Conservation (phyloP, 139 green algal species). For the Coccomyxa sp. region DNA sequence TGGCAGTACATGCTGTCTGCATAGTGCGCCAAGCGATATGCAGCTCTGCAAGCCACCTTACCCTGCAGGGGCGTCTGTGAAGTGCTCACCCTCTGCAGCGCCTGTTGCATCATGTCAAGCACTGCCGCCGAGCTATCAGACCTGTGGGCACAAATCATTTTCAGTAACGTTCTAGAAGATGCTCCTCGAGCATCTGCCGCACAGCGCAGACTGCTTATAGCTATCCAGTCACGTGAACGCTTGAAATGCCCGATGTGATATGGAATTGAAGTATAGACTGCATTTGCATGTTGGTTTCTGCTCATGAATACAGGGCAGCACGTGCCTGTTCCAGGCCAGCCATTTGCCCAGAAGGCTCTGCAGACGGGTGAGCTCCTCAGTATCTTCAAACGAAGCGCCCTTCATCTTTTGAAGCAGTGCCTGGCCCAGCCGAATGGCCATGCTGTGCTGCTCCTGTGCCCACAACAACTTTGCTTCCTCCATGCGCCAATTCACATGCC, state of each 20-base stretch:
- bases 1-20: conserved; percentile 64
- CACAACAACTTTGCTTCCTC: conserved; percentile 82
- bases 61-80: not conserved
- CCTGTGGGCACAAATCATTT: conserved; percentile 5
- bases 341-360: conserved; percentile 66
- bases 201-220: no score
- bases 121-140: conserved; percentile 41
- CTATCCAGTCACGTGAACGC: no score
- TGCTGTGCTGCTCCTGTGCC: conserved; percentile 47
- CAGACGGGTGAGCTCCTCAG: conserved; percentile 22
- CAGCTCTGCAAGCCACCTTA: conserved; percentile 30
- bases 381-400: not conserved
- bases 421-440: conserved; percentile 36
- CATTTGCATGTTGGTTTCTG: no score
- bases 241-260: no score
- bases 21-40: conserved; percentile 74
- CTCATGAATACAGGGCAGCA: no score
- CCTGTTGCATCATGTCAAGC: conserved; percentile 23
- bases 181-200: no score
- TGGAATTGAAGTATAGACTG: no score
- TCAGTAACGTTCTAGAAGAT: not conserved
- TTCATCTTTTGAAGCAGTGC: conserved; percentile 13
- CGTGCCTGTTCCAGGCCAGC: conserved; percentile 38
- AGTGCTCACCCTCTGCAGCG: conserved; percentile 11
- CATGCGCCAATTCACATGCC: conserved; percentile 38